These are phyloP conservation scores for Lasiosphaeria hispida DNA, from an alignment of 495 filamentous ascomycete genomes.

Conservation along the genomic window DNA sequence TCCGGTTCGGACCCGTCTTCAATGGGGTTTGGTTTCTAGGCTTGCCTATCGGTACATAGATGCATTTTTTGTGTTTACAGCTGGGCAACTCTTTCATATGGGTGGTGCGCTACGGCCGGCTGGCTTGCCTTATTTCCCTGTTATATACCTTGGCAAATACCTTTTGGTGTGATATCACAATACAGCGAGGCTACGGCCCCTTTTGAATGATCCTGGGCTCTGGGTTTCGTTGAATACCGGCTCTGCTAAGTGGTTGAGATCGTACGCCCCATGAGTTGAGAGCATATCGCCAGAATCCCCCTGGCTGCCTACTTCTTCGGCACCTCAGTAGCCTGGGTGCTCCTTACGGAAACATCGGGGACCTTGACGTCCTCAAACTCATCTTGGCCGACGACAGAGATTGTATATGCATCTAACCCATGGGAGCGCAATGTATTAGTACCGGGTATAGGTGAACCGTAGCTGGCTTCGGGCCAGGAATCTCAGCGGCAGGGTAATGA, in stretches of 20 bases:
- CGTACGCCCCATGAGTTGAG: not conserved
- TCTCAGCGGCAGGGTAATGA: not conserved
- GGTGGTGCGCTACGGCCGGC: not conserved
- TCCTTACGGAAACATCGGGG: constrained; percentile 57
- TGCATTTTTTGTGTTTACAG: constrained; percentile 15
- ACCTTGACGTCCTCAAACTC: constrained; percentile 95
- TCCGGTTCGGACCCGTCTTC: not conserved
- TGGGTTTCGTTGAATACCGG: not conserved
- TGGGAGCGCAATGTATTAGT: constrained; percentile 1
- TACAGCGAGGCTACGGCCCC: not conserved
- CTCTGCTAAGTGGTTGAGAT: not conserved
- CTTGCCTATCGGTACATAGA: constrained; percentile 17
- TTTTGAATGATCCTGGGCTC: not conserved
- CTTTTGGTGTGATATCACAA: not conserved
- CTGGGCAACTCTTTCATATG: not conserved
- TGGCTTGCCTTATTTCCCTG: not conserved
- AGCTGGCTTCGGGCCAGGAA: too few species aligned
- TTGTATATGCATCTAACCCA: constrained; percentile 75
- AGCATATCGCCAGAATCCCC: not conserved
- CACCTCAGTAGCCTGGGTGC: not conserved
- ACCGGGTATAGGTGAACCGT: too few species aligned
- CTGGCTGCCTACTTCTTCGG: constrained; percentile 28
- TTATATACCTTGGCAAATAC: constrained; percentile 4
- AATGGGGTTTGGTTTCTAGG: not conserved
- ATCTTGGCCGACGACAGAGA: constrained; percentile 87